These are phyloP conservation scores for Fusarium algeriense DNA, from an alignment of 2,329 filamentous ascomycete genomes.

Conservation along the genomic window DNA sequence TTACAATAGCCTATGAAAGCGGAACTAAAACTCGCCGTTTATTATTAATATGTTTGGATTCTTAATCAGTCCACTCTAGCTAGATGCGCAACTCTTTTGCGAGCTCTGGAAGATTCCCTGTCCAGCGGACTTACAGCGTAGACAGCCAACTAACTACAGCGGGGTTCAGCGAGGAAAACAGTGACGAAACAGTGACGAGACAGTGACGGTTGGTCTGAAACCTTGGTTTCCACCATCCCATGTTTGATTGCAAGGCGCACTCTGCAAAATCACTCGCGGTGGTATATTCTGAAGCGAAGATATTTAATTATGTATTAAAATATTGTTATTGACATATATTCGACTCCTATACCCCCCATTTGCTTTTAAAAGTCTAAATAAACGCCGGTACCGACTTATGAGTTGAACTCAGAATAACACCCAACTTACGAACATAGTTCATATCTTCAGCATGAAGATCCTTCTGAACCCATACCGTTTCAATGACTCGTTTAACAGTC, in stretches of 20 bases:
- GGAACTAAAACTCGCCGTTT: accelerated
- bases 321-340: too few relatives aligned
- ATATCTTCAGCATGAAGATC: slow-evolving; percentile 42
- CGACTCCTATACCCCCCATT: background rate
- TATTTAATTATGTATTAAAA: too few relatives aligned
- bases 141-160: too few relatives aligned
- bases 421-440: slow-evolving; percentile 25
- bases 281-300: too few relatives aligned
- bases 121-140: too few relatives aligned
- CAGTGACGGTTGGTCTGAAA: too few relatives aligned
- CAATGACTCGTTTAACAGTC: slow-evolving; percentile 39
- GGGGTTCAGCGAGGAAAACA: too few relatives aligned
- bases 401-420: slow-evolving; percentile 29
- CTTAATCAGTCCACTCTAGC: too few relatives aligned
- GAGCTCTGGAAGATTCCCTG: background rate
- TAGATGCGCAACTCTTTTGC: background rate
- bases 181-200: too few relatives aligned
- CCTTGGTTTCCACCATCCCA: too few relatives aligned
- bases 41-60: background rate
- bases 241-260: too few relatives aligned
- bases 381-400: slow-evolving; percentile 20
- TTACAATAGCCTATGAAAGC: background rate
- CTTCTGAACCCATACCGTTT: slow-evolving; percentile 52
- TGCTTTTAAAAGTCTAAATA: background rate
- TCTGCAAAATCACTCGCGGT: too few relatives aligned